Evolutionary conservation across 2,329 filamentous ascomycete species (phyloP).

Genomic region (Penicillium sp.): DNA sequence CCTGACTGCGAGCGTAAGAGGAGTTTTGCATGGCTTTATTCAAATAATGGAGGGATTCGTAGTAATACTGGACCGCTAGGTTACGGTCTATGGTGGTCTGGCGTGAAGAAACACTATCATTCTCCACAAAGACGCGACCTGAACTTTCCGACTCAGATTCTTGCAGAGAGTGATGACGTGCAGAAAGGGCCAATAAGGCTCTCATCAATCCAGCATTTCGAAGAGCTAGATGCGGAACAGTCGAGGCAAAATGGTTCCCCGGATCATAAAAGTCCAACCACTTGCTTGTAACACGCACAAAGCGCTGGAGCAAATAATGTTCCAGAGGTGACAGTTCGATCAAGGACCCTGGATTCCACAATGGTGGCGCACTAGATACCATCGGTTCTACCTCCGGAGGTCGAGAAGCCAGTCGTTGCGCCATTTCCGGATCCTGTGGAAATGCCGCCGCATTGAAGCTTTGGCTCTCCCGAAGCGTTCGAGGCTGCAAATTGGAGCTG

Average conservation of each 20-base stretch:
- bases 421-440: constrained; percentile 6
- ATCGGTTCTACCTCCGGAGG: not conserved
- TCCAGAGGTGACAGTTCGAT: constrained; percentile 11
- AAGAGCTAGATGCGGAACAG: constrained; percentile 13
- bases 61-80: constrained; percentile 56
- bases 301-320: constrained; percentile 10
- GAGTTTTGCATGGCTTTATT: constrained; percentile 60
- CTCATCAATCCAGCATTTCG: constrained; percentile 14
- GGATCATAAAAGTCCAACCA: constrained; percentile 20
- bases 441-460: constrained; percentile 20
- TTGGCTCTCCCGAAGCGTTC: constrained; percentile 14
- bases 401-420: constrained; percentile 5
- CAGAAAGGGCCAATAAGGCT: constrained; percentile 13
- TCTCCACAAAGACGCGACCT: constrained; percentile 2
- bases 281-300: constrained; percentile 13
- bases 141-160: not conserved
- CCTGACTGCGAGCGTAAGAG: constrained; percentile 57
- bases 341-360: constrained; percentile 7
- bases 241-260: constrained; percentile 8
- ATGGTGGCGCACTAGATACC: constrained; percentile 7
- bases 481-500: constrained; percentile 14
- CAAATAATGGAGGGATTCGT: constrained; percentile 62
- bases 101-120: constrained; percentile 9
- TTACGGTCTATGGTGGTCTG: constrained; percentile 34
- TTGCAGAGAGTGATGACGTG: constrained; percentile 6